Evolutionary conservation across 805 yeast genomes (phyloP).

Genomic region (Yarrowia hollandica): DNA sequence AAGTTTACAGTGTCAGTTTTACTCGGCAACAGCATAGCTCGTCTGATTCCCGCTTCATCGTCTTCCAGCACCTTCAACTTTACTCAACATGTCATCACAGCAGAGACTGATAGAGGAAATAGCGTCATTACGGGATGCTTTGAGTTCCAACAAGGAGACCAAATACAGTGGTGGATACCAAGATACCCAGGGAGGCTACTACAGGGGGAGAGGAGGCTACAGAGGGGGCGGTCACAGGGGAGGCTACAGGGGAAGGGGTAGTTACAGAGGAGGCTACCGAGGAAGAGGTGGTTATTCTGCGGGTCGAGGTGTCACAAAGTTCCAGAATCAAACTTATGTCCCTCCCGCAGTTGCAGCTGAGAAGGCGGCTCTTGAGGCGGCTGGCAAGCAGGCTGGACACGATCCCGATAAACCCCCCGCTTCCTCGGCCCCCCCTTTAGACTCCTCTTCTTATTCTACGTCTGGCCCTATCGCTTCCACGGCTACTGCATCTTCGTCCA

Average conservation of each 20-base stretch:
- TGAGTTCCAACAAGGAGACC: constrained; percentile 13
- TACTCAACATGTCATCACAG: constrained; percentile 2
- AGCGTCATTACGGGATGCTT: constrained; percentile 1
- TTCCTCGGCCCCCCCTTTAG: not conserved
- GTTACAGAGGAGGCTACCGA: not conserved
- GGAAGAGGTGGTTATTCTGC: constrained; percentile 3
- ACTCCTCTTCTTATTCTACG: not conserved
- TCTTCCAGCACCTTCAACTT: not conserved
- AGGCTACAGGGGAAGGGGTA: not conserved
- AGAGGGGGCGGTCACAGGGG: not conserved
- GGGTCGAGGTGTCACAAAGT: constrained; percentile 3
- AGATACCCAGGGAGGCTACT: not conserved
- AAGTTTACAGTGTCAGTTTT: not conserved
- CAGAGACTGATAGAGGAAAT: constrained; percentile 25
- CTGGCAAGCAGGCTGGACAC: not conserved
- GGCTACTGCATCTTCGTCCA: not conserved
- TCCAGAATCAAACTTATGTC: constrained; percentile 18
- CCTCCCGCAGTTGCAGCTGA: constrained; percentile 22
- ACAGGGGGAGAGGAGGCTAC: constrained; percentile 2
- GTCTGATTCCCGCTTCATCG: not conserved
- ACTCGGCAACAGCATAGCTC: too few relatives aligned
- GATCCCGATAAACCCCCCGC: not conserved
- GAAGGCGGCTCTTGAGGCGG: not conserved
- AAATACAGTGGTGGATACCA: constrained; percentile 18
- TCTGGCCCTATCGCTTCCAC: not conserved